Evolutionary conservation across 768 basidiomycete species (phyloP).

Genomic region (Dentipellis sp.): DNA sequence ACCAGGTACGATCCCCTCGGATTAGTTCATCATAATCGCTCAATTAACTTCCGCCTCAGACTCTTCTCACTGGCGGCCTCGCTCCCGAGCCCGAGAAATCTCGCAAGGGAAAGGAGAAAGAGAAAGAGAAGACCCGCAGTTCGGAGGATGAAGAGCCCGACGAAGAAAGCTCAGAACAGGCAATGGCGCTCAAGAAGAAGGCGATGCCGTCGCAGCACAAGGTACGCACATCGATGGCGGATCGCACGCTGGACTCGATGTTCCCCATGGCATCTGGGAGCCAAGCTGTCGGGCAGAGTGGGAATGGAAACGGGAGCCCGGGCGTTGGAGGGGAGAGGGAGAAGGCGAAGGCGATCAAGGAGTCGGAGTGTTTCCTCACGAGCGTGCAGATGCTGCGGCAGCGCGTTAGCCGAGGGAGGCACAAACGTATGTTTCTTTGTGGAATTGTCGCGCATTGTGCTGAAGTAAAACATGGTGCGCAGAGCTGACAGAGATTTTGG

Average conservation of each 20-base stretch:
- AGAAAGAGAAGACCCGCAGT: slow-evolving; percentile 2
- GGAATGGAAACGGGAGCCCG: neutral
- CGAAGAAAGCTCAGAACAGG: neutral
- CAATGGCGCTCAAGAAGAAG: slow-evolving; percentile 23
- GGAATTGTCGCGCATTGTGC: neutral
- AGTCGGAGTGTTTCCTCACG: slow-evolving; percentile 68
- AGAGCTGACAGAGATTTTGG: slow-evolving; percentile 80
- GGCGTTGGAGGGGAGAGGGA: slow-evolving; percentile 3
- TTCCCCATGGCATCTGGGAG: slow-evolving; percentile 58
- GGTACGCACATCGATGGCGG: slow-evolving; percentile 80
- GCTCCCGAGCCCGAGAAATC: neutral
- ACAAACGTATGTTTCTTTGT: slow-evolving; percentile 45
- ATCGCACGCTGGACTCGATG: slow-evolving; percentile 94
- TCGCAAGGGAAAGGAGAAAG: slow-evolving; percentile 10
- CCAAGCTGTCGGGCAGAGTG: slow-evolving; percentile 19
- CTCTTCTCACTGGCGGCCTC: slow-evolving; percentile 45
- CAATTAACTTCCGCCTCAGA: slow-evolving; percentile 27
- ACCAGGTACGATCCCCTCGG: slow-evolving; percentile 40
- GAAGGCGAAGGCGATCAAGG: slow-evolving; percentile 22
- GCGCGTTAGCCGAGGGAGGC: slow-evolving; percentile 47
- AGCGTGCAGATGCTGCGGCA: slow-evolving; percentile 65
- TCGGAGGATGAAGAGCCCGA: neutral
- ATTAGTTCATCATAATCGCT: neutral
- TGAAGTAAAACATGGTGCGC: slow-evolving; percentile 2
- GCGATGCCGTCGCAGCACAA: slow-evolving; percentile 77